Conservation (phyloP, 805 yeast genomes). For the Barnettozyma sucrosica region DNA sequence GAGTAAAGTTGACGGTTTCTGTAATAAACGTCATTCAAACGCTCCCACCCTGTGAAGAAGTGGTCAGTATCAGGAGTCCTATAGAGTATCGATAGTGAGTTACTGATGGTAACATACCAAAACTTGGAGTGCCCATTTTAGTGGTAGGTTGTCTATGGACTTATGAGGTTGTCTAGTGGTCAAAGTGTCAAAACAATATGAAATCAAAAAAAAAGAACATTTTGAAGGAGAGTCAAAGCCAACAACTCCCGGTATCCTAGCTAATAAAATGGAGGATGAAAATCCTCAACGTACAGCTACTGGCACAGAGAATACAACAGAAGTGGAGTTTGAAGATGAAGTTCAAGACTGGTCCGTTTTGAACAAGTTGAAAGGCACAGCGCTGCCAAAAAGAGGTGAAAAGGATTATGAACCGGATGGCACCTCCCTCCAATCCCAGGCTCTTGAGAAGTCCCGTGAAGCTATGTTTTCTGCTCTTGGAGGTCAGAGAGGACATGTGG, state of each 20-base stretch:
- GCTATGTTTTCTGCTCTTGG: slow-evolving; percentile 69
- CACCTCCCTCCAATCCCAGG: slow-evolving; percentile 43
- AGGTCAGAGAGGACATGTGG: slow-evolving; percentile 39
- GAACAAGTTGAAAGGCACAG: slow-evolving; percentile 19
- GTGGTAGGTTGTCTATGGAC: background rate
- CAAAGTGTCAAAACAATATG: background rate
- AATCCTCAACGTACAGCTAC: background rate
- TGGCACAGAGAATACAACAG: background rate
- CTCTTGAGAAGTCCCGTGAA: slow-evolving; percentile 48
- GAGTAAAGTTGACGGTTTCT: slow-evolving; percentile 48
- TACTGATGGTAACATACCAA: slow-evolving; percentile 5
- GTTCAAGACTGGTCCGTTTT: slow-evolving; percentile 49
- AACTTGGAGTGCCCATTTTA: slow-evolving; percentile 10
- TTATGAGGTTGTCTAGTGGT: background rate
- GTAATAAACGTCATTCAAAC: slow-evolving; percentile 65
- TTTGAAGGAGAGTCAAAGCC: too few species aligned
- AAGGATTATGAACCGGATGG: slow-evolving; percentile 87
- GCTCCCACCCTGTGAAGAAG: slow-evolving; percentile 58
- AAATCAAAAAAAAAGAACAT: too few species aligned
- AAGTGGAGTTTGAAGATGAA: slow-evolving; percentile 33
- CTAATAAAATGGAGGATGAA: background rate
- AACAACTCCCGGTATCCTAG: too few species aligned
- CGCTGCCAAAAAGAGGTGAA: slow-evolving; percentile 65
- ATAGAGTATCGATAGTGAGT: background rate
- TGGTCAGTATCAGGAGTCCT: background rate